These are phyloP conservation scores for Hemisphaericaspora nanyangensis DNA, from an alignment of 805 yeast species.

Conservation along the genomic window DNA sequence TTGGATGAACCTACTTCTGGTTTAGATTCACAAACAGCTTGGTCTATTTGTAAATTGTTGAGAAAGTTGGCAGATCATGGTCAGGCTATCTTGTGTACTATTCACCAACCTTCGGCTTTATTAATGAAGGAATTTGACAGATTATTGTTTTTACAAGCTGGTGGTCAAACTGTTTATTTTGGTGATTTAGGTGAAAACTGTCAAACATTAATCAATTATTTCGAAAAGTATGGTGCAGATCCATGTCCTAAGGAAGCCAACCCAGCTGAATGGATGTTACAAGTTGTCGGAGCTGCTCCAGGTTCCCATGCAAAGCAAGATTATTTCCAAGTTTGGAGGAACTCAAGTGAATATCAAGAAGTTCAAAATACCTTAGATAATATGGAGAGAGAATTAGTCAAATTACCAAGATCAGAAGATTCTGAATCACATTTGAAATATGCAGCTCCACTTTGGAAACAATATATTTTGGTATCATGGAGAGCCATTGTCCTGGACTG, in stretches of 20 bases:
- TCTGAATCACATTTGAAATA: conserved; percentile 20
- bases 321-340: conserved; percentile 69
- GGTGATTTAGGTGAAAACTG: conserved; percentile 72
- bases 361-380: conserved; percentile 56
- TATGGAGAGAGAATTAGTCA: conserved; percentile 53
- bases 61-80: conserved; percentile 32
- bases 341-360: conserved; percentile 55
- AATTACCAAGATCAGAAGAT: conserved; percentile 12
- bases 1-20: conserved; percentile 40
- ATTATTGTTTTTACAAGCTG: conserved; percentile 57
- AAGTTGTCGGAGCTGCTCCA: conserved; percentile 76
- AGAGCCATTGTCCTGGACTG: conserved; percentile 27
- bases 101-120: conserved; percentile 80
- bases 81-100: conserved; percentile 45
- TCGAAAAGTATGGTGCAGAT: conserved; percentile 63
- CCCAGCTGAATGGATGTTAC: conserved; percentile 83
- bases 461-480: conserved; percentile 25
- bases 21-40: conserved; percentile 34
- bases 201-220: conserved; percentile 51
- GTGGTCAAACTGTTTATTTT: conserved; percentile 74
- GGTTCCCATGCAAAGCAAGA: conserved; percentile 67
- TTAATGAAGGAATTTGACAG: conserved; percentile 72
- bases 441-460: conserved; percentile 24
- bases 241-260: conserved; percentile 29
- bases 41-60: conserved; percentile 31